Base-by-base conservation (phyloP, 2,329 filamentous ascomycete genomes). In the Colletotrichum sp. region DNA sequence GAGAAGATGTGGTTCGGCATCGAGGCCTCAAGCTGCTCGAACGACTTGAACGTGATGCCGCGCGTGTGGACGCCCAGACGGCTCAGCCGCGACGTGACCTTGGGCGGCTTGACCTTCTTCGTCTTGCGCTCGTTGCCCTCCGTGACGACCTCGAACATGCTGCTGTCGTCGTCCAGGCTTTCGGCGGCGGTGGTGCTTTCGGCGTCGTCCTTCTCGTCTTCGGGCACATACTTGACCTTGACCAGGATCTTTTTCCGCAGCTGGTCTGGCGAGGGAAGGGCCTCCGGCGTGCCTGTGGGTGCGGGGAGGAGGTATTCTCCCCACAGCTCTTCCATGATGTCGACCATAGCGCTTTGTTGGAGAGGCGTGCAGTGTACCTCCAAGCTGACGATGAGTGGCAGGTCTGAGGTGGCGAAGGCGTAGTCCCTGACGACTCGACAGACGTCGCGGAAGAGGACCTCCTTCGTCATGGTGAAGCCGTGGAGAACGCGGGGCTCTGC, bases 291-390 rank as follows among this genome's bases (percentile, higher is more conserved):
- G n/a, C 83, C 81, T 6, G 82, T 90, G 67, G 85, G 87, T 21
- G 86, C 82, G 2, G 93, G 89, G 2, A 98, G 87, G 8, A 99
- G 87, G 74, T 93, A 88, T 1, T 89, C 93, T 18, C 89, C 89
- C 95, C 96, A 99, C 30, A 92, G 92, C 76, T 98, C 92, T 77
- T 93, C 90, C 92, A 99, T 98, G 80, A 99, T 98, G 76, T 94
- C 90, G 7, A 98, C 96, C 95, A 99, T 98, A 73, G 93, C 90
- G 78, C 94, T 91, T 83, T 99, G 97, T 84, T 99, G 97, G 71
- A 93, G 90, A 0, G 92, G 85, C 77, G 89, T 89, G 78, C 95
- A 96, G 86, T 99, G 97, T 0, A 99, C 95, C 84, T 99, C 97
- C 36, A 99, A 89, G 81, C 95, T 98, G 80, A 98, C 94, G 75